Base-by-base conservation (phyloP, 176 grass and related monocot genomes). In the Elymus sibiricus region DNA sequence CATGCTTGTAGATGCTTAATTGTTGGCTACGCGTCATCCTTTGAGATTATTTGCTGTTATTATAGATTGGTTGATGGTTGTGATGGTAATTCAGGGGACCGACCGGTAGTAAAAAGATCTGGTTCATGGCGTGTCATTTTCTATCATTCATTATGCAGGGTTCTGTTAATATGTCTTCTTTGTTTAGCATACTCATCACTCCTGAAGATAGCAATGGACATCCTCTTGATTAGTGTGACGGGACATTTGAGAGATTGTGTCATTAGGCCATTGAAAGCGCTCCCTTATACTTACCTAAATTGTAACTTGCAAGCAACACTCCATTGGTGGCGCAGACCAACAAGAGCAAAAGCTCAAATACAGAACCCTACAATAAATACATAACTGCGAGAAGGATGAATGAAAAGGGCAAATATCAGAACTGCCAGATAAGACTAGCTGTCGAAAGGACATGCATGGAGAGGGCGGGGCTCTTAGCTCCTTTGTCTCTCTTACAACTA, bases 241-340 rank as follows among this genome's bases (percentile, higher is more conserved):
- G 34, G 19, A 39, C 5, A 24, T 53, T 68, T 39, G 21, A 64
- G 49, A 60, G 34, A 74, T 22, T 35, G 19, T 44, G 60, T 22
- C 28, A 22, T 58, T 46, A 11, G 31, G 27, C 34, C 37, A 77
- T n/a, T 70, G 43, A 67, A 39, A 21, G 24, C 62, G 22, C 21
- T 70, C 14, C 19, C 7, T 37, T 67, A 29, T 34, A 37, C 34
- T 74, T 25, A 44, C 11, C 17, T 59, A 47, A 84, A 21, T 43
- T 70, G 29, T 75, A 76, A 31, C 11, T 58, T 85, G 43, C 82
- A 89, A 11, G 31, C 8, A 89, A 32, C 43, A 32, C 25, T 67
- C 14, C 19, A n/a, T 17, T 34, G 53, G 66, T 12, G 55, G 19
- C 0, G 55, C 55, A 56, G 2, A 56, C 53, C 53, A 56, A 22